Evolutionary conservation across 2,329 filamentous ascomycete species (phyloP).

Genomic region (Fusarium nygamai): DNA sequence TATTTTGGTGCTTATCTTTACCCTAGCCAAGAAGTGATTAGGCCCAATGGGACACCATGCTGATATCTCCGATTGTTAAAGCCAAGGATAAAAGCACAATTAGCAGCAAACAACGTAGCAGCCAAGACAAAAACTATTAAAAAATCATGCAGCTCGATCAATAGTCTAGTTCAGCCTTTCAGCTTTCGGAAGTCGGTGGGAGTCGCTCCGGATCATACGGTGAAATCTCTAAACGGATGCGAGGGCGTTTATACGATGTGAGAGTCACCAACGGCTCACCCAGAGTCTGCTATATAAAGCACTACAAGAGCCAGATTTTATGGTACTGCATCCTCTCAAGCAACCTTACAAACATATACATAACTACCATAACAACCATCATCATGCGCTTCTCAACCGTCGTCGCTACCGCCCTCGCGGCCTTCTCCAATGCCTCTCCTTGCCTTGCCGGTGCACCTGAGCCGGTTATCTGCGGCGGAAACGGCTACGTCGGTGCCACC

Average conservation of each 20-base stretch:
- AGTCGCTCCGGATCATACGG: neutral
- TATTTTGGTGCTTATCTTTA: neutral
- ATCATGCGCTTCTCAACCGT: neutral
- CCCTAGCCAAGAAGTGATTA: neutral
- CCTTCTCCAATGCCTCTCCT: neutral
- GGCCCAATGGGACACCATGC: neutral
- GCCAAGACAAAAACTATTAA: neutral
- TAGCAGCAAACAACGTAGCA: neutral
- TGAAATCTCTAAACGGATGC: neutral
- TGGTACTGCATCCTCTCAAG: neutral
- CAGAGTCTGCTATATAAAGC: neutral
- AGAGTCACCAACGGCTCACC: fast-evolving
- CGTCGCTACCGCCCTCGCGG: neutral
- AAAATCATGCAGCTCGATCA: neutral
- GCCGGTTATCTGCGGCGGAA: neutral
- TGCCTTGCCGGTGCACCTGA: neutral
- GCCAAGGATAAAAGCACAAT: neutral
- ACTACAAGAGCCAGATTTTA: neutral
- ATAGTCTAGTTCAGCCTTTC: neutral
- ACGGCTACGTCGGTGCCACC: neutral
- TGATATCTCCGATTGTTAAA: neutral
- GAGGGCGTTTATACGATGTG: neutral
- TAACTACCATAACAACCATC: neutral
- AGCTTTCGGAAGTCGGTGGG: neutral
- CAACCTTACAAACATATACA: too few relatives aligned